Evolutionary conservation across 352 stramenopile species (phyloP), one percentile per base, ranked within the genome.

Genomic region (Globisporangium recalcitrans): DNA sequence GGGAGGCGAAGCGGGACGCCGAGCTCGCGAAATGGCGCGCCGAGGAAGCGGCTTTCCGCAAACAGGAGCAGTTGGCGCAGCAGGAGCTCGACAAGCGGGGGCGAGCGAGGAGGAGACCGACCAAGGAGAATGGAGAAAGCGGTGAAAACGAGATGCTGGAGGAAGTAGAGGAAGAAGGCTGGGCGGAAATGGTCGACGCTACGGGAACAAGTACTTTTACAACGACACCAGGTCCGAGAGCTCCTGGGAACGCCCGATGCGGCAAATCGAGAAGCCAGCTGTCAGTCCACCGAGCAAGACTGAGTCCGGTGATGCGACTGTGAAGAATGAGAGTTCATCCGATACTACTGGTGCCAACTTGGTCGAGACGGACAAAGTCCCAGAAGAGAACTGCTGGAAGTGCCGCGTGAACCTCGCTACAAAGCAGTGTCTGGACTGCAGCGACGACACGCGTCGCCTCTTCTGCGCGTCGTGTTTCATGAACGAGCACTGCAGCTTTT

Each of bases 161-260:
- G 34, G 21, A 26, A 0, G 31, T 58, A 5, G 49, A 65, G 7
- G 51, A 60, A 6, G 56, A 55, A 8, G 52, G 52, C 7, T 88
- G 80, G 80, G 31, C 63, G 13, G 57, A 73, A 16, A 31, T 77
- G 11, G 22, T 16, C 3, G 77, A 88, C 56, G 72, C 74, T 77
- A 80, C 57, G 77, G 71, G 8, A 82, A 87, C n/a, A 42, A 56
- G 13, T 92, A 92, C 32, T 92, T 78, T 68, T 90, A 78, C 65
- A 89, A 90, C 32, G 57, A 72, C 9, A 52, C 26, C 1, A 88
- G 78, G 5, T 66, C 62, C 21, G 70, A 82, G 60, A 88, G 75
- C 42, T 65, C 66, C 6, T 92, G 83, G 83, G 76, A 83, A 11
- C 66, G 47, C 14, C 62, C 62, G 7, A 46, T 57, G 51, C 11